Percentiles rank a stretch among this genome's conserved stretches.
phyloP scores from a whole-genome alignment of 208 protist genomes.

The Leishmania braziliensis region DNA sequence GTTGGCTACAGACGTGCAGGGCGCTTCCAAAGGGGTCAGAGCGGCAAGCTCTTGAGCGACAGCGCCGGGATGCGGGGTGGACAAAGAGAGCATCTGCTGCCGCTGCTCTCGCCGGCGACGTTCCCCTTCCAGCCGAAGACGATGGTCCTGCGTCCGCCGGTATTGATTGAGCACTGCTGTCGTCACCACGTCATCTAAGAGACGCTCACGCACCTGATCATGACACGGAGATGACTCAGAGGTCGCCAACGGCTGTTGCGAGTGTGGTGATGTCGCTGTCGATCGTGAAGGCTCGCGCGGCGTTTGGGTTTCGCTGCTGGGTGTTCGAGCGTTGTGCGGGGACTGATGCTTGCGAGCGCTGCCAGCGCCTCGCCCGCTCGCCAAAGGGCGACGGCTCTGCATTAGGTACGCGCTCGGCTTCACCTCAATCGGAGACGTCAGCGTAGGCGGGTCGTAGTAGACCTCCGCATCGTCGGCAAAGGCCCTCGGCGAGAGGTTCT shows the following conservation, averaged over 20 bases:
- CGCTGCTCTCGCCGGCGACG: conserved; percentile 22
- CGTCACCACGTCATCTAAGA: conserved; percentile 32
- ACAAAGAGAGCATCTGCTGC: conserved; percentile 15
- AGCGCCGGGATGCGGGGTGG: not conserved
- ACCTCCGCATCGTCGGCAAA: conserved; percentile 26
- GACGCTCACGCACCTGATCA: conserved; percentile 29
- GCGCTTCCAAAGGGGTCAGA: not conserved
- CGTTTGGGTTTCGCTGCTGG: conserved; percentile 7
- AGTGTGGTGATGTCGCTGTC: conserved; percentile 1
- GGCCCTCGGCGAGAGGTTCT: not conserved
- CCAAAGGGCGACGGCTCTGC: conserved; percentile 8
- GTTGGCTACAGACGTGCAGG: not conserved
- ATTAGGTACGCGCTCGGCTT: conserved; percentile 38
- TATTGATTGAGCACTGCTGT: conserved; percentile 27
- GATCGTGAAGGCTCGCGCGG: conserved; percentile 23
- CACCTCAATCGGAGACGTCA: conserved; percentile 31
- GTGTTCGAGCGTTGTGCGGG: conserved; percentile 12
- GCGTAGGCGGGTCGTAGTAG: conserved; percentile 24
- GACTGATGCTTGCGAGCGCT: conserved; percentile 9
- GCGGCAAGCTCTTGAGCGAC: not conserved
- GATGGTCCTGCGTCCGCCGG: conserved; percentile 14
- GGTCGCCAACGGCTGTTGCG: not conserved
- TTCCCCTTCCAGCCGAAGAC: conserved; percentile 25
- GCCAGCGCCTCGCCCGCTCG: not conserved
- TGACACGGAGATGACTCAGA: not conserved